Evolutionary conservation across 2,329 filamentous ascomycete genomes (phyloP), one percentile per base, ranked within the genome.

Genomic region (Cercospora sesami): DNA sequence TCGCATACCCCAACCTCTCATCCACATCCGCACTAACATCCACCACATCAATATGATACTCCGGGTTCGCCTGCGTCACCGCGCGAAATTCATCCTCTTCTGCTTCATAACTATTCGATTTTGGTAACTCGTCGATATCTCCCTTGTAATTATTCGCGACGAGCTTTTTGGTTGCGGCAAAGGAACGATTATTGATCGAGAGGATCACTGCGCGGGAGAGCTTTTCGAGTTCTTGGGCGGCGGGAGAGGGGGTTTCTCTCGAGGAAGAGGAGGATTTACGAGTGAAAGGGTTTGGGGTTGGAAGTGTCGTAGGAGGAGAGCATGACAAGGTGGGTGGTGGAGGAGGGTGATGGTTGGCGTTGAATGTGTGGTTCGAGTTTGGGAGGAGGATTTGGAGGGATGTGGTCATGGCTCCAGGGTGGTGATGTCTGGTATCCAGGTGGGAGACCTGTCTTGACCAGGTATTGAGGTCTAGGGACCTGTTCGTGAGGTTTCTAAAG

Each of bases 171-270:
- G 62, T 63, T 7, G 64, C 57, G 9, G 28, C 55, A 28, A 63
- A 69, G 7, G 64, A 67, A 18, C 67, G 64, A 14, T 60, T 64
- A 26, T 69, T 69, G 55, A 69, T 67, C 4, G 64, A 63, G 26
- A 67, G 45, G 16, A 69, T 69, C 7, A 69, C 67, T 1, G 60
- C 45, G 14, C 64, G 51, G 1, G 64, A 63, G 39, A 67, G 61
- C 14, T 33, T 61, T 51, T 69, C 64, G 12, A 69, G 45, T 21
- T 67, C 58, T 16, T 48, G n/a, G 16, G 58, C 65, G 2, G 51
- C 58, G 8, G 57, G 36, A 2, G 51, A 26, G 5, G 48, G 48
- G n/a, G 21, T 23, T 51, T 51, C 12, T 21, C 9, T 14, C 5
- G 23, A 26, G 21, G 48, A 28, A 23, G 12, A 53, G 12, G 48